These are phyloP conservation scores for Colletotrichum simmondsii DNA, from an alignment of 2,329 filamentous ascomycete genomes.

Conservation along the genomic window DNA sequence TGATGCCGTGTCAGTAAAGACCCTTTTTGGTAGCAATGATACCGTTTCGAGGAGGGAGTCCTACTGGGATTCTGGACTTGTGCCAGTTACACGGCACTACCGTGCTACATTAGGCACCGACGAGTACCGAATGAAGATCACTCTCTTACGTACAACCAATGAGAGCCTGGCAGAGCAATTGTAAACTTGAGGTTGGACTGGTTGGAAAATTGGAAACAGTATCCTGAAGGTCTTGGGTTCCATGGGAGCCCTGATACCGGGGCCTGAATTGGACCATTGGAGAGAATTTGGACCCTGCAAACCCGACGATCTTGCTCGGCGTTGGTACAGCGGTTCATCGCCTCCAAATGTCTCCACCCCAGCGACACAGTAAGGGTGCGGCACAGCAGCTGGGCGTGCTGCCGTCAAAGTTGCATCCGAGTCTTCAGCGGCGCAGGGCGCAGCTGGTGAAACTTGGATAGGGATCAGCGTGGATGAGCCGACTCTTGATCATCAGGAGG, in stretches of 20 bases:
- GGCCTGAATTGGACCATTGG: background rate
- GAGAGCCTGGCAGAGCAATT: background rate
- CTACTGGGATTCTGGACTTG: background rate
- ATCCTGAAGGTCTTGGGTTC: background rate
- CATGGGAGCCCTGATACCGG: background rate
- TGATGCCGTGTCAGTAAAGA: background rate
- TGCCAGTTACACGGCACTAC: background rate
- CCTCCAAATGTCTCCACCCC: background rate
- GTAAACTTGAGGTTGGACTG: background rate
- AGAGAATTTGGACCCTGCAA: background rate
- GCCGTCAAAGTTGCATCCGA: background rate
- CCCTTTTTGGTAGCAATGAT: background rate
- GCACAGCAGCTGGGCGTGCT: background rate
- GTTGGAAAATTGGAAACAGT: background rate
- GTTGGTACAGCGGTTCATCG: background rate
- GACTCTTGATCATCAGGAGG: background rate
- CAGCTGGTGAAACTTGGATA: background rate
- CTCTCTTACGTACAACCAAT: background rate
- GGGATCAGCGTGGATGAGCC: background rate
- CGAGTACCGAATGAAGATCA: constrained; percentile 12
- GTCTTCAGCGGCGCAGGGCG: background rate
- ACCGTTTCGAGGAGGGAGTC: background rate
- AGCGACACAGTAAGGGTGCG: background rate
- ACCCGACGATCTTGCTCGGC: background rate
- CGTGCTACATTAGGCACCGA: background rate